These are phyloP conservation scores for Dryas integrifolia DNA, from an alignment of 331 rosid genomes.

Conservation along the genomic window DNA sequence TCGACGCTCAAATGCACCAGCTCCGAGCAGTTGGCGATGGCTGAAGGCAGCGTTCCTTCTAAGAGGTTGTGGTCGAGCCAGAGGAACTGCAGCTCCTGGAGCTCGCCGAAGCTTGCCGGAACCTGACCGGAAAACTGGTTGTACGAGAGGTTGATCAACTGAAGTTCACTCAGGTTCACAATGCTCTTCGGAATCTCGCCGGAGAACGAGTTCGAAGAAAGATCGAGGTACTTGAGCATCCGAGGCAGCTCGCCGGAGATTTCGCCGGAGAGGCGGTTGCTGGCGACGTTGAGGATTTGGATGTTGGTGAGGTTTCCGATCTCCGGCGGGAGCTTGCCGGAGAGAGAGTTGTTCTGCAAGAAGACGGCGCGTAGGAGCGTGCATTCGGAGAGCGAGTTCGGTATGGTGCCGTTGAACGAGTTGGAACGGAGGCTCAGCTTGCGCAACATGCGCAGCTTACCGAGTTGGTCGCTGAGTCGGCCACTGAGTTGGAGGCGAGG, in stretches of 20 bases:
- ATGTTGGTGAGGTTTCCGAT: conserved; percentile 59
- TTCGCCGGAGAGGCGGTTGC: conserved; percentile 63
- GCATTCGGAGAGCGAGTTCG: conserved; percentile 63
- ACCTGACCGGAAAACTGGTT: conserved; percentile 66
- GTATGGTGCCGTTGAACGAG: conserved; percentile 71
- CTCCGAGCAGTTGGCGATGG: conserved; percentile 73
- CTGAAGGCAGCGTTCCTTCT: conserved; percentile 82
- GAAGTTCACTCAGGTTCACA: conserved; percentile 50
- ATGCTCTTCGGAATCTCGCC: conserved; percentile 64
- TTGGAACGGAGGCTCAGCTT: conserved; percentile 77
- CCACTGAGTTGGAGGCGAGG: conserved; percentile 85
- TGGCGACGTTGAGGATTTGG: conserved; percentile 60
- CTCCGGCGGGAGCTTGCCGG: conserved; percentile 65
- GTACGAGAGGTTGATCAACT: conserved; percentile 72
- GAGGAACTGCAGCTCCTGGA: conserved; percentile 67
- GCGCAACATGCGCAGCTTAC: conserved; percentile 49
- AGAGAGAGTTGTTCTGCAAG: conserved; percentile 67
- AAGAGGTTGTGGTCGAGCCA: conserved; percentile 80
- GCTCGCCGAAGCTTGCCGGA: conserved; percentile 74
- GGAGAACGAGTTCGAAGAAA: conserved; percentile 71
- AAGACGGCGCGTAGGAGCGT: conserved; percentile 55
- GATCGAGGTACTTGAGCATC: conserved; percentile 58
- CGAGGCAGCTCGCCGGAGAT: conserved; percentile 51
- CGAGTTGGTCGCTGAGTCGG: conserved; percentile 54
- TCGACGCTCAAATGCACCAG: conserved; percentile 79